Evolutionary conservation across 2,329 filamentous ascomycete species (phyloP).

Genomic region (Clarireedia paspali): DNA sequence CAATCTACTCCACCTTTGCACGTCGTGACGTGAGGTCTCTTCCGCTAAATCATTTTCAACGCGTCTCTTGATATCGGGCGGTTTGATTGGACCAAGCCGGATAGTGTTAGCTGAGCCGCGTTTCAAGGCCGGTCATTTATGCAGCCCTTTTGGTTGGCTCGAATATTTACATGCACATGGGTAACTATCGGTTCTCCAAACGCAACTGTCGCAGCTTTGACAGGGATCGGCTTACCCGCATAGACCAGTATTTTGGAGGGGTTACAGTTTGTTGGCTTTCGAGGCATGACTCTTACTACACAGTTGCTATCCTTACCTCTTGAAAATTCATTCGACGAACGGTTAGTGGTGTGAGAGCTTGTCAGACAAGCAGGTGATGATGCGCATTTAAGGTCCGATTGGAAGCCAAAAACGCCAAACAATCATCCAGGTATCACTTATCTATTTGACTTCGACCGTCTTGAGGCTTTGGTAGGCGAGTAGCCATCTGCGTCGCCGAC

Average conservation of each 20-base stretch:
- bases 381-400: not conserved
- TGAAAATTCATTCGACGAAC: not conserved
- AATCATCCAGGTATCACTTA: not conserved
- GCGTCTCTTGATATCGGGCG: constrained; percentile 2
- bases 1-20: not conserved
- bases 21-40: not conserved
- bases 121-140: constrained; percentile 14
- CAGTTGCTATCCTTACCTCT: not conserved
- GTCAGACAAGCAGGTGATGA: not conserved
- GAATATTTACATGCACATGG: not conserved
- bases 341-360: not conserved
- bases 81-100: constrained; percentile 15
- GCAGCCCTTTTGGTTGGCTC: constrained; percentile 6
- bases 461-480: no score
- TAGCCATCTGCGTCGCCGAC: no score
- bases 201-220: constrained; percentile 5
- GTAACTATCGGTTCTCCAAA: constrained; percentile 1
- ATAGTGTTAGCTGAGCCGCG: constrained; percentile 10
- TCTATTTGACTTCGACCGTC: no score
- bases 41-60: constrained; percentile 2
- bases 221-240: constrained; percentile 2
- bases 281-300: not conserved
- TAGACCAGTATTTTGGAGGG: constrained; percentile 5
- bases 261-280: not conserved
- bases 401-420: not conserved